phyloP scores from a whole-genome alignment of 805 yeast species.

The Yarrowia phangngaensis region DNA sequence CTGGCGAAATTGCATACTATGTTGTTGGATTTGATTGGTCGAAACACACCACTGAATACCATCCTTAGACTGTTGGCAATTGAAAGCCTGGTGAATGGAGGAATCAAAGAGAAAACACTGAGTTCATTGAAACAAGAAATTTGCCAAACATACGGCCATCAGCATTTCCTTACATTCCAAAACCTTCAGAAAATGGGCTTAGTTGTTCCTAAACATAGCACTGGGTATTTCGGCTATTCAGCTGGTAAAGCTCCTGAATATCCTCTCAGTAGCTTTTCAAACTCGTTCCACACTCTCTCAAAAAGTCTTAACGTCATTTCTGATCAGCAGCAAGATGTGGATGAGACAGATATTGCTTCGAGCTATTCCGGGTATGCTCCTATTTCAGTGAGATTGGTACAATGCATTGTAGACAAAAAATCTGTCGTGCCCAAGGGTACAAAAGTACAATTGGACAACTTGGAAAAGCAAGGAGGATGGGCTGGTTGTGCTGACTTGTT shows the following conservation, averaged over 20 bases:
- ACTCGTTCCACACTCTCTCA: conserved; percentile 47
- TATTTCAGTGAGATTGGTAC: conserved; percentile 61
- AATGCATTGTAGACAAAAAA: conserved; percentile 58
- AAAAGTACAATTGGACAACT: background rate
- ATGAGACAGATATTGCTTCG: conserved; percentile 49
- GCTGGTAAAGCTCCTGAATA: background rate
- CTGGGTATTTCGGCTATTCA: conserved; percentile 35
- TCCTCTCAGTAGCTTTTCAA: conserved; percentile 13
- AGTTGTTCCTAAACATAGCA: conserved; percentile 40
- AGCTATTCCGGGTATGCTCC: conserved; percentile 85
- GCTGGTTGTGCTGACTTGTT: conserved; percentile 43
- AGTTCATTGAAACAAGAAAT: conserved; percentile 53
- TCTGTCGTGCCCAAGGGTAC: conserved; percentile 26
- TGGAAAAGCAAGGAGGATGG: conserved; percentile 38
- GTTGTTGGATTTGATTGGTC: conserved; percentile 51
- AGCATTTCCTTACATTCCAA: conserved; percentile 48
- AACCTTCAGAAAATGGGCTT: conserved; percentile 50
- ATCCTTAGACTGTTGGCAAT: conserved; percentile 55
- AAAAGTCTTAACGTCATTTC: conserved; percentile 38
- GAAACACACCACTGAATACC: conserved; percentile 43
- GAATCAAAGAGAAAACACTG: conserved; percentile 63
- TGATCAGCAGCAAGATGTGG: conserved; percentile 38
- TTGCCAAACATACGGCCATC: conserved; percentile 61
- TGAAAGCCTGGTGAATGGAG: conserved; percentile 61
- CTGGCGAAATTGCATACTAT: conserved; percentile 40